Evolutionary conservation across 2,329 filamentous ascomycete genomes (phyloP), one percentile per base, ranked within the genome.

Genomic region (Diplodia corticola): DNA sequence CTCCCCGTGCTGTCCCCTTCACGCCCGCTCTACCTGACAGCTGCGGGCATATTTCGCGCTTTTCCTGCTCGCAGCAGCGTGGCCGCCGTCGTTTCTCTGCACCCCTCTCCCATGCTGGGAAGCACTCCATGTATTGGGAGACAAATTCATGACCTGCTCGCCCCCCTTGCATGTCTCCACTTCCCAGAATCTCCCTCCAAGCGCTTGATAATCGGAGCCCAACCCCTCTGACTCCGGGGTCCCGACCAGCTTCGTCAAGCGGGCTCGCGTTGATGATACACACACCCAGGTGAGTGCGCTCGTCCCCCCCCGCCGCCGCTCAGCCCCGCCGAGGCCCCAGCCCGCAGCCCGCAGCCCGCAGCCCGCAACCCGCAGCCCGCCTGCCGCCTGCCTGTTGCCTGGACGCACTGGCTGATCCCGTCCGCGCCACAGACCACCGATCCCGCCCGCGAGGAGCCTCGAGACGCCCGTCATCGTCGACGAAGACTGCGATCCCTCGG

Each of bases 401-500:
- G 17, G 44, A 48, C 12, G 40, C 60, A 40, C n/a, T 30, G 12
- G 10, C 61, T 40, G 33, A 54, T 20, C n/a, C n/a, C n/a, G n/a
- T n/a, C 9, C 33, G 61, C 61, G 33, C 22, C 30, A 30, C 49
- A 64, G 61, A 35, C n/a, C 26, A 35, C n/a, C 26, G 13, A 64
- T 50, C 35, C 61, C 74, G 74, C 72, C 74, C 74, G 72, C 74
- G 71, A 76, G 73, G 44, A 64, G 67, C 72, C 70, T 74, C 61
- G 67, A 71, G 65, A 70, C 71, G 69, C 70, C 73, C 60, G 73
- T 73, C 55, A 68, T 70, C n/a, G 69, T 69, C 69, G 74, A 73
- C 71, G 69, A 69, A 69, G 69, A 70, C 61, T 67, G 69, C 37
- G 69, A 71, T 30, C 67, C 67, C n/a, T 67, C 70, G 17, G 71